These are phyloP conservation scores for Rhizophlyctis rosea DNA, from an alignment of 192 early-diverging fungal genomes.

Conservation along the genomic window DNA sequence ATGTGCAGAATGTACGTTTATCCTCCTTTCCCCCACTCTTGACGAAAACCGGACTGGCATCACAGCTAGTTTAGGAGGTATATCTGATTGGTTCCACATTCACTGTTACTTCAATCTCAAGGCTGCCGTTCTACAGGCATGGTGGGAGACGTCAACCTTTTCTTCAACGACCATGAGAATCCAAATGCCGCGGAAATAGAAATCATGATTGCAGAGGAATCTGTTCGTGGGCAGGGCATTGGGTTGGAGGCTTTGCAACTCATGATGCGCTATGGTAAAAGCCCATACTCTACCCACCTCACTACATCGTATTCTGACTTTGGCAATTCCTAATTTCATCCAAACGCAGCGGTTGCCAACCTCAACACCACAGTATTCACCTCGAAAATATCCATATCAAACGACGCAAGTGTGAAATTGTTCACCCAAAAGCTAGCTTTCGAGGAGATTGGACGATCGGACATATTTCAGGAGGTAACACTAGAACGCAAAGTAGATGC, in stretches of 20 bases:
- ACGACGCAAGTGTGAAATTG: constrained; percentile 55
- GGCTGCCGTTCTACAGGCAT: constrained; percentile 50
- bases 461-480: constrained; percentile 69
- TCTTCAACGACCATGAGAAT: constrained; percentile 79
- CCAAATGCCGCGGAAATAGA: constrained; percentile 76
- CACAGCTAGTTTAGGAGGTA: constrained; percentile 17
- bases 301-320: constrained; percentile 2
- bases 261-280: constrained; percentile 58
- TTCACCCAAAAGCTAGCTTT: constrained; percentile 63
- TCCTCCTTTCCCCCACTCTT: constrained; percentile 21
- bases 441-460: constrained; percentile 42
- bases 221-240: constrained; percentile 45
- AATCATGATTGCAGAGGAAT: constrained; percentile 80
- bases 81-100: no score
- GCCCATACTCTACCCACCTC: constrained; percentile 30
- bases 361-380: constrained; percentile 54
- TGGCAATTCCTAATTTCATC: neutral
- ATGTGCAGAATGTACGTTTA: constrained; percentile 39
- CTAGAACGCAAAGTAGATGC: no score
- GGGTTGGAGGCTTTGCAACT: constrained; percentile 55
- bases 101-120: no score
- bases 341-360: constrained; percentile 28
- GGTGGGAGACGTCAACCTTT: constrained; percentile 96
- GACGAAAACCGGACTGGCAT: constrained; percentile 24
- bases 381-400: constrained; percentile 65